These are phyloP conservation scores for Gyromitra esculenta DNA, from an alignment of 2,329 filamentous ascomycete species.

Conservation along the genomic window DNA sequence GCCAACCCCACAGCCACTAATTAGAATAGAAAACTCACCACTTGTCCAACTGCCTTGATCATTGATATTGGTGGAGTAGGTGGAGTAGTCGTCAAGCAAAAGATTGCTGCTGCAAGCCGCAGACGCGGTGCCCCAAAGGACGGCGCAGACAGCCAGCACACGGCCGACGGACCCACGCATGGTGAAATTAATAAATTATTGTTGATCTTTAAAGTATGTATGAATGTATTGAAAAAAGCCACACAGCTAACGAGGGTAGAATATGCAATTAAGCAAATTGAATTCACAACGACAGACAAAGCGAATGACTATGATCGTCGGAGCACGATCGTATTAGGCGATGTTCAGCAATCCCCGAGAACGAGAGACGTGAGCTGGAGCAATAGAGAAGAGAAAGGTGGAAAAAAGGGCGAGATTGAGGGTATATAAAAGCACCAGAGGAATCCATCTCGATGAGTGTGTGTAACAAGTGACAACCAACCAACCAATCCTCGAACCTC, in stretches of 20 bases:
- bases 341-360: constrained; percentile 25
- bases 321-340: constrained; percentile 39
- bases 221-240: neutral
- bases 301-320: constrained; percentile 39
- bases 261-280: constrained; percentile 30
- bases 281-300: constrained; percentile 36
- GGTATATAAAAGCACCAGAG: constrained; percentile 62
- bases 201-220: constrained; percentile 24
- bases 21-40: constrained; percentile 57
- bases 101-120: constrained; percentile 58
- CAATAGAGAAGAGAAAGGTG: constrained; percentile 59
- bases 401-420: constrained; percentile 62
- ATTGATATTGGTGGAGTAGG: constrained; percentile 59
- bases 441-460: constrained; percentile 55
- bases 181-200: constrained; percentile 30
- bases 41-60: constrained; percentile 60
- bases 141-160: constrained; percentile 40
- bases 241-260: constrained; percentile 32
- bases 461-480: constrained; percentile 30
- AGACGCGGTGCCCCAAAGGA: constrained; percentile 35
- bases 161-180: constrained; percentile 47
- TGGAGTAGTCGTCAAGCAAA: constrained; percentile 58
- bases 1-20: constrained; percentile 3
- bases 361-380: constrained; percentile 41
- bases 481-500: neutral